Conservation (phyloP, 1,284 basidiomycete genomes). For the Sparassis latifolia region DNA sequence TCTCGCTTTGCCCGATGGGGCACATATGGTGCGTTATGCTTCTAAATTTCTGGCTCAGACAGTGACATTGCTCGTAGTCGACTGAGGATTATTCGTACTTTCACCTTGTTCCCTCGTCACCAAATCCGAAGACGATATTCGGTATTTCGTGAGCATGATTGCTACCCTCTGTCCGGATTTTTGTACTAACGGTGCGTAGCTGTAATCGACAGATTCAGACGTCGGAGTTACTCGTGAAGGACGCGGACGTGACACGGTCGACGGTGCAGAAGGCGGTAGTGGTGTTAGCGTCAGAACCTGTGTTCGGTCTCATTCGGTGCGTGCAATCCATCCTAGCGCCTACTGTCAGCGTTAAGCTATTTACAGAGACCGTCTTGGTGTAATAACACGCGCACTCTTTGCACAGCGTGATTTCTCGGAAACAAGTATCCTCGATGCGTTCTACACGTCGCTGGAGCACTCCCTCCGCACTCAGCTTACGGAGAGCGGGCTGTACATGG, state of each 20-base stretch:
- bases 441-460: slow-evolving; percentile 67
- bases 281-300: slow-evolving; percentile 84
- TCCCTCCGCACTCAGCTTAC: slow-evolving; percentile 66
- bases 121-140: slow-evolving; percentile 78
- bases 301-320: slow-evolving; percentile 82
- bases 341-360: not conserved
- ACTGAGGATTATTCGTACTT: slow-evolving; percentile 98
- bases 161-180: slow-evolving; percentile 1
- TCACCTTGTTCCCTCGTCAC: slow-evolving; percentile 69
- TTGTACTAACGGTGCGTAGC: slow-evolving; percentile 30
- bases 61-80: slow-evolving; percentile 41
- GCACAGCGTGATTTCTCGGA: slow-evolving; percentile 86
- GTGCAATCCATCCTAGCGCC: slow-evolving; percentile 10
- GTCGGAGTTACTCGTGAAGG: slow-evolving; percentile 74
- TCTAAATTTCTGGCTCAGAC: not conserved
- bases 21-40: slow-evolving; percentile 66
- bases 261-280: slow-evolving; percentile 98
- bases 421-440: slow-evolving; percentile 79
- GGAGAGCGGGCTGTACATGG: slow-evolving; percentile 84
- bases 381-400: slow-evolving; percentile 89
- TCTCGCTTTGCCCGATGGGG: slow-evolving; percentile 95
- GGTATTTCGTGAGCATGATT: slow-evolving; percentile 77
- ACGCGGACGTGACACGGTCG: slow-evolving; percentile 86
- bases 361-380: slow-evolving; percentile 84
- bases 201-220: slow-evolving; percentile 95